Conservation (phyloP, 2,329 filamentous ascomycete genomes). For the Didymella glomerata region DNA sequence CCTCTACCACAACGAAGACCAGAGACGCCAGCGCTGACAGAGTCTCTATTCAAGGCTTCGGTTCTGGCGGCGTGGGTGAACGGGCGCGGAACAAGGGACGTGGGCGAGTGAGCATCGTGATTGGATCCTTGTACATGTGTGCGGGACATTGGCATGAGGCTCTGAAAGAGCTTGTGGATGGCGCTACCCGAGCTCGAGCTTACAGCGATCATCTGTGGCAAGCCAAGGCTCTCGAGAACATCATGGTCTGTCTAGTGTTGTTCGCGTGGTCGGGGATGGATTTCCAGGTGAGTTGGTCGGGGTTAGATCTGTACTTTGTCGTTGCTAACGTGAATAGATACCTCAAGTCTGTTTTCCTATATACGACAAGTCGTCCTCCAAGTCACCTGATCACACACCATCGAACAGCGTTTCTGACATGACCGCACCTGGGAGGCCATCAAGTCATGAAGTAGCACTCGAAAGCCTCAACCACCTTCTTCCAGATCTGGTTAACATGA, state of each 20-base stretch:
- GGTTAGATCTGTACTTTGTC: not conserved
- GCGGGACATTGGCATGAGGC: slow-evolving; percentile 91
- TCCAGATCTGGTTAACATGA: slow-evolving; percentile 78
- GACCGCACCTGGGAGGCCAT: slow-evolving; percentile 53
- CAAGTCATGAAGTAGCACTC: slow-evolving; percentile 50
- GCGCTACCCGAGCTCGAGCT: slow-evolving; percentile 76
- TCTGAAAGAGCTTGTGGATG: slow-evolving; percentile 81
- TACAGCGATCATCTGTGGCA: slow-evolving; percentile 97
- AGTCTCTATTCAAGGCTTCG: slow-evolving; percentile 71
- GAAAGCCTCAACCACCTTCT: slow-evolving; percentile 66
- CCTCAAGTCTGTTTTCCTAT: slow-evolving; percentile 62
- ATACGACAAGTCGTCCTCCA: slow-evolving; percentile 58
- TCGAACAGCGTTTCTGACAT: slow-evolving; percentile 52
- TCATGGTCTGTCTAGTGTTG: slow-evolving; percentile 81
- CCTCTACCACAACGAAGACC: slow-evolving; percentile 54
- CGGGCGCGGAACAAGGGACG: slow-evolving; percentile 82
- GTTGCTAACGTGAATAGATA: slow-evolving; percentile 52
- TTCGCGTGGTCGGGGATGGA: slow-evolving; percentile 85
- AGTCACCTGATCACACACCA: slow-evolving; percentile 53
- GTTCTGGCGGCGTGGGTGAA: slow-evolving; percentile 71
- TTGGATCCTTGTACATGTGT: slow-evolving; percentile 86
- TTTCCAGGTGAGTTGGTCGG: slow-evolving; percentile 68
- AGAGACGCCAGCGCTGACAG: slow-evolving; percentile 67
- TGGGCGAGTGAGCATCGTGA: slow-evolving; percentile 77
- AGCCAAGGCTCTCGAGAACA: slow-evolving; percentile 90